Percentiles rank a stretch among this genome's conserved stretches.
phyloP scores from a whole-genome alignment of 2,329 filamentous ascomycete species.

The Fusarium euwallaceae region DNA sequence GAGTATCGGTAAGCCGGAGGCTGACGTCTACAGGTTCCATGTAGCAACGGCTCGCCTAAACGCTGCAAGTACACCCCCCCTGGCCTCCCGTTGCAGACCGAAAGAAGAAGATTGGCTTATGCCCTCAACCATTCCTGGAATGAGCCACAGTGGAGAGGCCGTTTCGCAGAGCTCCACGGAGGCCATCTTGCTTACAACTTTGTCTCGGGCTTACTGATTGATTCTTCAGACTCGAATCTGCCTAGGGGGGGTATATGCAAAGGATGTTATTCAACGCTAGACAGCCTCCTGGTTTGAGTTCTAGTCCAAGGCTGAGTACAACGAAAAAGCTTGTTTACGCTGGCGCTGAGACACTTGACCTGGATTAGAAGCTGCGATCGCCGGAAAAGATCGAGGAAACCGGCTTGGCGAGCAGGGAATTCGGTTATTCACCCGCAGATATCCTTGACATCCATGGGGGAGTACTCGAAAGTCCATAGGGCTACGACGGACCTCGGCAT shows the following conservation, averaged over 20 bases:
- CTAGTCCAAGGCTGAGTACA: neutral
- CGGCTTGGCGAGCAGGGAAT: neutral
- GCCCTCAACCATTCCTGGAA: neutral
- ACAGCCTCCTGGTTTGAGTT: neutral
- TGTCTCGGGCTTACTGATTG: neutral
- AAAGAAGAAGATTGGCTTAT: neutral
- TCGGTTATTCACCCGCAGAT: neutral
- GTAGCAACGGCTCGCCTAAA: neutral
- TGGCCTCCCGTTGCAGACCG: neutral
- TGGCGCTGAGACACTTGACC: neutral
- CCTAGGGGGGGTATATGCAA: neutral
- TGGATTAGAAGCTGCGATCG: neutral
- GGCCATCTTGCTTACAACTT: neutral
- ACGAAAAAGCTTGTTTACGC: neutral
- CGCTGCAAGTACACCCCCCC: neutral
- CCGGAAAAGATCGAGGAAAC: neutral
- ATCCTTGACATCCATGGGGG: neutral
- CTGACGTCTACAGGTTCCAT: conserved; percentile 6
- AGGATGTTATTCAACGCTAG: neutral
- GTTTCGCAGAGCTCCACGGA: conserved; percentile 2
- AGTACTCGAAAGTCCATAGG: neutral
- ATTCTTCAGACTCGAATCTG: neutral
- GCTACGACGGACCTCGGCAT: neutral
- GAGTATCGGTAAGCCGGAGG: conserved; percentile 25
- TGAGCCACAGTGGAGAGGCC: conserved; percentile 2